A percentile compares a stretch with the other conserved stretches of the same genome.
Conservation (phyloP, 1,284 basidiomycete genomes). For the Boletellus deceptivus region DNA sequence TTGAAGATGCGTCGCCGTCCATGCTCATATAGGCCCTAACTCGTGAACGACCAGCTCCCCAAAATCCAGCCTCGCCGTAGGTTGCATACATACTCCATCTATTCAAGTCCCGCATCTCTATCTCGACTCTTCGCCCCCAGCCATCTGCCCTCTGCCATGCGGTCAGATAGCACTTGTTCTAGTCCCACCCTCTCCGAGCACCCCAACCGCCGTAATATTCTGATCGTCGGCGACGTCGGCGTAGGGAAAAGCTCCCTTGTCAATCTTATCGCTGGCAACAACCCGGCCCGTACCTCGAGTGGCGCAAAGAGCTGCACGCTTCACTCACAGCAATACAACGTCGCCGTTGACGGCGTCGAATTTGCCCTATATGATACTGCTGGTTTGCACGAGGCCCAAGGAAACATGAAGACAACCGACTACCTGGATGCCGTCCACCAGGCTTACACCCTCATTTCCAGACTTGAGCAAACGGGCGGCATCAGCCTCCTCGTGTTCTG, state of each 20-base stretch:
- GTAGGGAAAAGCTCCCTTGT: slow-evolving; percentile 35
- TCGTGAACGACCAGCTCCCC: slow-evolving; percentile 2
- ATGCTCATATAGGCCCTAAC: slow-evolving; percentile 22
- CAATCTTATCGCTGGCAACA: slow-evolving; percentile 28
- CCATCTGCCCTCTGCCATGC: slow-evolving; percentile 14
- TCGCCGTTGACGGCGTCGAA: slow-evolving; percentile 12
- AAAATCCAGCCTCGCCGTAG: slow-evolving; percentile 1
- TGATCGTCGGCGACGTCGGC: slow-evolving; percentile 30
- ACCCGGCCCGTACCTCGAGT: slow-evolving; percentile 22
- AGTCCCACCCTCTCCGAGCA: slow-evolving; percentile 15
- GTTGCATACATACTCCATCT: slow-evolving; percentile 1
- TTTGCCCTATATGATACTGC: slow-evolving; percentile 39
- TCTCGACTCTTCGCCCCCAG: slow-evolving; percentile 1
- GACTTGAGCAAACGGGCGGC: slow-evolving; percentile 31
- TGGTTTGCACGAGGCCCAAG: slow-evolving; percentile 38
- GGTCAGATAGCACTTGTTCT: slow-evolving; percentile 13
- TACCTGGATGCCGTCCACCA: slow-evolving; percentile 32
- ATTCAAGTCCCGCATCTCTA: background rate
- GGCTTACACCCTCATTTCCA: slow-evolving; percentile 33
- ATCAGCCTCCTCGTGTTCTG: slow-evolving; percentile 40
- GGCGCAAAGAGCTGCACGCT: slow-evolving; percentile 25
- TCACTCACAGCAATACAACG: slow-evolving; percentile 15
- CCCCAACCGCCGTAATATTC: slow-evolving; percentile 22
- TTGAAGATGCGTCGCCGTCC: background rate
- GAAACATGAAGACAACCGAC: slow-evolving; percentile 19